Evolutionary conservation across 306 rosid genomes (phyloP).

Genomic region (Abrus precatorius): DNA sequence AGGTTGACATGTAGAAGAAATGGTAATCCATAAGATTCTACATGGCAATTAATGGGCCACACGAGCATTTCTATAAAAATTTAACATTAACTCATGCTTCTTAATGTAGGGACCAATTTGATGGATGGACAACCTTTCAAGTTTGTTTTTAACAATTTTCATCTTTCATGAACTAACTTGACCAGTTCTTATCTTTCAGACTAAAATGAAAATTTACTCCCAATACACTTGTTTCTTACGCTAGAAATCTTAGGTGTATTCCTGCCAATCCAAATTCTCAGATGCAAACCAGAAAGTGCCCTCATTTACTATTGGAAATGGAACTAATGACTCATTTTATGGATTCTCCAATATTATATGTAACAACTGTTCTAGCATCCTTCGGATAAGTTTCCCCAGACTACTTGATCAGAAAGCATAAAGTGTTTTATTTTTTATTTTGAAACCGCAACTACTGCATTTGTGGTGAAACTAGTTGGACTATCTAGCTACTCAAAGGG

Average conservation of each 20-base stretch:
- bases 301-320: neutral
- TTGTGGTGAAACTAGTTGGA: neutral
- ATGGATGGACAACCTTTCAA: neutral
- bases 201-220: neutral
- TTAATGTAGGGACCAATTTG: neutral
- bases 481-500: neutral
- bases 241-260: constrained; percentile 2
- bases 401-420: neutral
- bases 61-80: neutral
- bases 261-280: constrained; percentile 17
- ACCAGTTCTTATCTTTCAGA: neutral
- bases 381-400: neutral
- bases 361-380: neutral
- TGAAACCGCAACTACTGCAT: no score
- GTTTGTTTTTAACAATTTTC: neutral
- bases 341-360: constrained; percentile 1
- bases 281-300: constrained; percentile 2
- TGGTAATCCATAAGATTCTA: neutral
- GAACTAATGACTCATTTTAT: neutral
- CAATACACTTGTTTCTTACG: neutral
- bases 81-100: neutral
- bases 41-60: neutral
- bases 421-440: no score
- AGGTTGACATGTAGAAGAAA: neutral
- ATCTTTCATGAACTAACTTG: neutral